These are phyloP conservation scores for Obba rivulosa DNA, from an alignment of 768 basidiomycete species.

Conservation along the genomic window DNA sequence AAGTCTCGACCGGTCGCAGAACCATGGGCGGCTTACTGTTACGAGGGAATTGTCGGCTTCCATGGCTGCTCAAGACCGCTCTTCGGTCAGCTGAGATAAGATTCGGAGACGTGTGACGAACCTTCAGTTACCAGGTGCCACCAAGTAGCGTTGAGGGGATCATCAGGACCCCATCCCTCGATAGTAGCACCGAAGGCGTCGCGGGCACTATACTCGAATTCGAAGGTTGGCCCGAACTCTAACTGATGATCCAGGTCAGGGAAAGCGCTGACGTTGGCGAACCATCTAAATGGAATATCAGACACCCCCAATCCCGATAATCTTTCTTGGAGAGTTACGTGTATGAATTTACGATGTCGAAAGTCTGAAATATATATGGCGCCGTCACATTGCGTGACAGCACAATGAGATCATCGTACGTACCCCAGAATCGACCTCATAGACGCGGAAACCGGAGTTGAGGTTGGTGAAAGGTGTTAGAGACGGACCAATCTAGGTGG, in stretches of 20 bases:
- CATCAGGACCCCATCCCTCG: constrained; percentile 51
- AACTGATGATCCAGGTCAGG: constrained; percentile 52
- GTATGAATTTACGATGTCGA: constrained; percentile 72
- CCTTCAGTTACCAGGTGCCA: constrained; percentile 79
- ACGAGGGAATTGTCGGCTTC: constrained; percentile 50
- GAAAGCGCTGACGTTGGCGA: constrained; percentile 54
- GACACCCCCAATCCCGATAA: constrained; percentile 16
- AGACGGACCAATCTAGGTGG: constrained; percentile 57
- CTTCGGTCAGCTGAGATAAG: background rate
- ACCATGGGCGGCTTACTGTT: constrained; percentile 31
- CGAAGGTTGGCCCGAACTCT: constrained; percentile 54
- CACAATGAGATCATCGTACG: constrained; percentile 17
- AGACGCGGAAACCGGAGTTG: constrained; percentile 72
- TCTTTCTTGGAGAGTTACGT: no score
- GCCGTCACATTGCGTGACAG: no score
- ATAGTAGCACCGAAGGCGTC: constrained; percentile 57
- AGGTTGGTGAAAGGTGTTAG: constrained; percentile 66
- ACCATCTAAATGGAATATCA: constrained; percentile 43
- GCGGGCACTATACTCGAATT: constrained; percentile 64
- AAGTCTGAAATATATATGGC: constrained; percentile 51
- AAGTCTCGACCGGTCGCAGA: no score
- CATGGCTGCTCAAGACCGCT: constrained; percentile 43
- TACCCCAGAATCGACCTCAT: constrained; percentile 67
- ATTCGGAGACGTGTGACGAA: constrained; percentile 23
- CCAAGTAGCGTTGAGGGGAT: constrained; percentile 78